A percentile compares a stretch with the other conserved stretches of the same genome.
Conservation (phyloP, 108 stramenopile genomes). For the Skeletonema costatum region DNA sequence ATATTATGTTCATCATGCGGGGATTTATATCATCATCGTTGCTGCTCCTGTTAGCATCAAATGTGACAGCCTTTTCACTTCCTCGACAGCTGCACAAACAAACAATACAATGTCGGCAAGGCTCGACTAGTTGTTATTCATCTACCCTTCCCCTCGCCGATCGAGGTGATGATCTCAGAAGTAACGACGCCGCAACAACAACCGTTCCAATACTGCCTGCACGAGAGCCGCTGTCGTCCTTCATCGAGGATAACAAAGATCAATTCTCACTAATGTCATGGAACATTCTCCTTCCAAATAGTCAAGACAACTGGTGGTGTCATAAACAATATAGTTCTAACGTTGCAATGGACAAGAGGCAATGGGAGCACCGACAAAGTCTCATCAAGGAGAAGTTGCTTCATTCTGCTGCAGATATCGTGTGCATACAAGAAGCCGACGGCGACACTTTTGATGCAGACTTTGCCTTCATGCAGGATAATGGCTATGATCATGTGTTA, state of each 20-base stretch:
- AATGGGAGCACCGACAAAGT: conserved; percentile 47
- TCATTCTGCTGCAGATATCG: conserved; percentile 68
- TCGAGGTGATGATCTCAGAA: neutral
- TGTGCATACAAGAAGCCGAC: conserved; percentile 86
- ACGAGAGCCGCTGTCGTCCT: conserved; percentile 21
- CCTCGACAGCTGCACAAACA: neutral
- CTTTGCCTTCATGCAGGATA: conserved; percentile 79
- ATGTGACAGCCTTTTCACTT: neutral
- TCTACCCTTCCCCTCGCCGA: conserved; percentile 10
- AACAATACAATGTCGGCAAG: neutral
- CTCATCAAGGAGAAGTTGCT: conserved; percentile 46
- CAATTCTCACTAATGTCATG: conserved; percentile 49
- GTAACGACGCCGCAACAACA: neutral
- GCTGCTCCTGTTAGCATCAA: neutral
- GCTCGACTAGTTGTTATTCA: neutral
- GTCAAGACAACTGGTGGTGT: conserved; percentile 61
- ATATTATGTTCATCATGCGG: too few species aligned
- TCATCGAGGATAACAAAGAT: neutral
- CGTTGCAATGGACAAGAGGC: conserved; percentile 48
- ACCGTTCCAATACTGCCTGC: conserved; percentile 28
- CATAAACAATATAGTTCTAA: conserved; percentile 49
- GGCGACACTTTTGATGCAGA: conserved; percentile 82
- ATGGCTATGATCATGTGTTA: conserved; percentile 71
- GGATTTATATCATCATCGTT: neutral
- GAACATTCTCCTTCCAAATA: conserved; percentile 60